Conservation (phyloP, 2,329 filamentous ascomycete species). For the Alternaria ethzedia region DNA sequence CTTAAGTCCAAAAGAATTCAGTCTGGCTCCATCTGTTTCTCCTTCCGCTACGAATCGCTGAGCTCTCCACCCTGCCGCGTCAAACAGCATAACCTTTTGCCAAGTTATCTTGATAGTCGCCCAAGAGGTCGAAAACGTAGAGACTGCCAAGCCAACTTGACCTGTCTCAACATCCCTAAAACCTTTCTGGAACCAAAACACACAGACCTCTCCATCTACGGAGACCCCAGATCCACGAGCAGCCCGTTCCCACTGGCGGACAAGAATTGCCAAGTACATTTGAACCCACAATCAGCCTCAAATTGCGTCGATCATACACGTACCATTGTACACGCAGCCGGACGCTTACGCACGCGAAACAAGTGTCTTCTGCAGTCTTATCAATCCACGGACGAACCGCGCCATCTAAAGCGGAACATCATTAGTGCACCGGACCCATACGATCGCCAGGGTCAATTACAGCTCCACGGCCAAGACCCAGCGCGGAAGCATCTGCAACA, state of each 20-base stretch:
- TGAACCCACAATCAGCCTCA: slow-evolving; percentile 26
- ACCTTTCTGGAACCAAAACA: slow-evolving; percentile 26
- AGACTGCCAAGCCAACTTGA: slow-evolving; percentile 28
- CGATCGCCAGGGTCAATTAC: slow-evolving; percentile 17
- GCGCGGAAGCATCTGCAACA: slow-evolving; percentile 36
- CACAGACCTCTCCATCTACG: slow-evolving; percentile 19
- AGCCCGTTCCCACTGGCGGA: slow-evolving; percentile 17
- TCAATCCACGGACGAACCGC: slow-evolving; percentile 7
- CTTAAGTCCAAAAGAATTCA: slow-evolving; percentile 13
- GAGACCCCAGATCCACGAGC: slow-evolving; percentile 26
- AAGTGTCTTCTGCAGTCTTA: slow-evolving; percentile 22
- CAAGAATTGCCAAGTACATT: slow-evolving; percentile 32
- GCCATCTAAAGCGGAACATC: slow-evolving; percentile 25
- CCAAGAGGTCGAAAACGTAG: slow-evolving; percentile 32
- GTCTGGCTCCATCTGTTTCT: slow-evolving; percentile 11
- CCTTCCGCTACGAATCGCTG: slow-evolving; percentile 21
- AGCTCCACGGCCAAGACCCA: slow-evolving; percentile 29
- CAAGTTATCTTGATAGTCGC: slow-evolving; percentile 31
- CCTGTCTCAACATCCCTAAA: slow-evolving; percentile 31
- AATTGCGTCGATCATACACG: slow-evolving; percentile 17
- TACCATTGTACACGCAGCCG: slow-evolving; percentile 4
- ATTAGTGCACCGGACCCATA: slow-evolving; percentile 24
- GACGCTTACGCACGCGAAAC: slow-evolving; percentile 25
- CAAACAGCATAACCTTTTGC: slow-evolving; percentile 27
- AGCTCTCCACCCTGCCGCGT: slow-evolving; percentile 39